Conservation (phyloP, 164 flowering plant species). For the Tetrastigma voinierianum region DNA sequence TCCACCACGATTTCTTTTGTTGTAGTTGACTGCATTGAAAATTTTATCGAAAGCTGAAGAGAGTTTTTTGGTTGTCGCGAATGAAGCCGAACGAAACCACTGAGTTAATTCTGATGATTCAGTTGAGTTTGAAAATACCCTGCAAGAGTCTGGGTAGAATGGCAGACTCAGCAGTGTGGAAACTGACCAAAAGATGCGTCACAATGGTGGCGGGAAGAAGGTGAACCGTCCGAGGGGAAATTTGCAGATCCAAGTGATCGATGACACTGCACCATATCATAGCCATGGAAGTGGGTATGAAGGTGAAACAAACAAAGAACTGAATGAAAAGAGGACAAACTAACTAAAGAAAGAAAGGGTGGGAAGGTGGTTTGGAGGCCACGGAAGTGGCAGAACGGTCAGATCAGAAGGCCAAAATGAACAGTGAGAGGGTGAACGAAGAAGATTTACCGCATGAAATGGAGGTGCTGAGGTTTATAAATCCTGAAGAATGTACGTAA, state of each 20-base stretch:
- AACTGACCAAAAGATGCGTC: no score
- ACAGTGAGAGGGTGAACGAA: constrained; percentile 15
- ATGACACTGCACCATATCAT: constrained; percentile 32
- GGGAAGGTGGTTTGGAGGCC: constrained; percentile 16
- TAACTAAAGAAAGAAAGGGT: constrained; percentile 21
- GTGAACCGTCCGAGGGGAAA: constrained; percentile 10
- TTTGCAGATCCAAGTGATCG: constrained; percentile 25
- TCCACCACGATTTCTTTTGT: neutral
- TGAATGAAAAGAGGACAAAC: constrained; percentile 26
- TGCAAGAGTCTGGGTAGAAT: no score
- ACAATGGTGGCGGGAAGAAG: no score
- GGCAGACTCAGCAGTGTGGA: no score
- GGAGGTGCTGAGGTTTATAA: constrained; percentile 56
- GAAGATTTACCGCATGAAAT: constrained; percentile 44
- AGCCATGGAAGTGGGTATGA: constrained; percentile 1
- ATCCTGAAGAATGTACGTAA: constrained; percentile 43
- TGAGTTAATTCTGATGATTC: neutral
- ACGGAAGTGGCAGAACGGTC: constrained; percentile 4
- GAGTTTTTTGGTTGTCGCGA: neutral
- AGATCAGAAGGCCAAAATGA: constrained; percentile 4
- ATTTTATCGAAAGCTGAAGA: neutral
- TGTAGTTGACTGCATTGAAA: neutral
- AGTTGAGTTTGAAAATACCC: neutral
- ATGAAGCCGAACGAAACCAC: neutral
- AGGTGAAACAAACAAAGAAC: constrained; percentile 6